Base-by-base conservation (phyloP, 1,284 basidiomycete genomes). In the Ustilago hordei region DNA sequence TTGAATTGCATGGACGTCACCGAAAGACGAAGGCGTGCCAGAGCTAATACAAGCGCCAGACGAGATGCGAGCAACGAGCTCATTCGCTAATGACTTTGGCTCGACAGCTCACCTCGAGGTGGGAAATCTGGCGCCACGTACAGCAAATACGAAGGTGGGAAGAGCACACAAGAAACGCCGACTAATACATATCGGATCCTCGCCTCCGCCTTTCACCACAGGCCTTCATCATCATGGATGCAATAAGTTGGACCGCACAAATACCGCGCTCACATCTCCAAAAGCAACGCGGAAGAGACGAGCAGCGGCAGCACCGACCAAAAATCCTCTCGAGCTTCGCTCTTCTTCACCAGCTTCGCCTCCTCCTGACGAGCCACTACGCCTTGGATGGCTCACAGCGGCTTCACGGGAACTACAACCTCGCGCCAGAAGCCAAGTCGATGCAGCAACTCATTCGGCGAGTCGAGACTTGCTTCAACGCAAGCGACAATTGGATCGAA, bases 191-290 rank as follows among this genome's bases (percentile, higher is more conserved):
- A 19, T 70, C 31, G 69, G 69, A 3, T 65, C 69, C 4, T 70
- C 69, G 9, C 69, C 63, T 19, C 69, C 69, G 28, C 59, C 62
- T 9, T 65, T 70, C 55, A 65, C 62, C 39, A 65, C 69, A 48
- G 55, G 55, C 17, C 54, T 56, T 7, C 63, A 35, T 32, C 23
- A 52, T 43, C 23, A 52, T 55, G 19, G 63, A 55, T 19, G 7
- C 17, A 36, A 61, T 5, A 43, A 19, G 12, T 8, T 41, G 6
- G 39, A 54, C 8, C 13, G 47, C 5, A 17, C 34, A 35, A n/a
- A 19, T 12, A 13, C 54, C 9, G 17, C 48, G 13, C 34, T 60
- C 31, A n/a, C 55, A 39, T 62, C 69, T 9, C 62, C 63, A 7
- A 60, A 45, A 35, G 55, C 59, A 38, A 15, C 38, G 15, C 38